phyloP scores from a whole-genome alignment of 148 eudicot genomes.

The Diospyros kaki region DNA sequence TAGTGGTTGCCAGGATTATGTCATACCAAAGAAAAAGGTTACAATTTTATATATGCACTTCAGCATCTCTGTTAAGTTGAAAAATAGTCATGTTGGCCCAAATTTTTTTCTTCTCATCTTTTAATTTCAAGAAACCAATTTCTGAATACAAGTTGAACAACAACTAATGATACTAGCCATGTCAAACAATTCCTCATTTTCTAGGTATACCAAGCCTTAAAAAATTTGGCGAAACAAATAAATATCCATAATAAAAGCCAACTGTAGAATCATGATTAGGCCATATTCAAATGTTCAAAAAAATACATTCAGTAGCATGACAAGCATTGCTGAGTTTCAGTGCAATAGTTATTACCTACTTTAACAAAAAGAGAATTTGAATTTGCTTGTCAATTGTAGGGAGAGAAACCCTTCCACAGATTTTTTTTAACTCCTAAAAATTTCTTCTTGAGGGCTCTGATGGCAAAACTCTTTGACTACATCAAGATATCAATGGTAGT shows the following conservation, averaged over 20 bases:
- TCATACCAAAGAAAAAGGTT: neutral
- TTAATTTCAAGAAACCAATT: neutral
- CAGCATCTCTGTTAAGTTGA: neutral
- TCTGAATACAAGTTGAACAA: neutral
- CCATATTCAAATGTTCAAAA: neutral
- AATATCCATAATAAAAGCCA: neutral
- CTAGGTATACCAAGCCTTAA: neutral
- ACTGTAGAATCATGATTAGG: slow-evolving; percentile 3
- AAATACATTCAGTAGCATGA: neutral
- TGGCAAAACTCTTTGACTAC: slow-evolving; percentile 1
- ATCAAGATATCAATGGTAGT: neutral
- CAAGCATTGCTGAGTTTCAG: neutral
- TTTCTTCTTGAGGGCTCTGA: neutral
- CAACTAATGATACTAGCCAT: neutral
- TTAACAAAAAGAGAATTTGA: neutral
- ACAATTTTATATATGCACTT: neutral
- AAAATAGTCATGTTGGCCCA: neutral
- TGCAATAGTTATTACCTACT: neutral
- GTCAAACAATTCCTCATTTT: slow-evolving; percentile 5
- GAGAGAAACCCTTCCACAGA: neutral
- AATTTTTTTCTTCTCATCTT: neutral
- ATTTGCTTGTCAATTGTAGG: neutral
- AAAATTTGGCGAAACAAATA: neutral
- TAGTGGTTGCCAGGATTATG: neutral
- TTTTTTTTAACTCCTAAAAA: neutral